Evolutionary conservation across 176 grass and related monocot genomes (phyloP).

Genomic region (Cocos nucifera): DNA sequence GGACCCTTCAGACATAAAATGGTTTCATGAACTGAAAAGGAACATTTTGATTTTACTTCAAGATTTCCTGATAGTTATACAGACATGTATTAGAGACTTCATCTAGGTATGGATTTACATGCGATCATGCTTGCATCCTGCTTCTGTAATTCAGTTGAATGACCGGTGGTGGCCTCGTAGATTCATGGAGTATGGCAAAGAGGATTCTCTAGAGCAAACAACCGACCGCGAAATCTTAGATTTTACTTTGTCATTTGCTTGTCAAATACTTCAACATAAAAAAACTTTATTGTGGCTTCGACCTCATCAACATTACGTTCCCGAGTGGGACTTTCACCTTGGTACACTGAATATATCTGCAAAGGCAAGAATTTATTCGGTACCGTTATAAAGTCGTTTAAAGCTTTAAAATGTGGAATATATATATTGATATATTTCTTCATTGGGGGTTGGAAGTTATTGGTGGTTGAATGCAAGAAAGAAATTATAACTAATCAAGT

Average conservation of each 20-base stretch:
- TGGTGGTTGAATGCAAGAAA: slow-evolving; percentile 63
- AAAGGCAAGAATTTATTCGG: not conserved
- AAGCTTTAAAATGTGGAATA: slow-evolving; percentile 1
- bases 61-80: too few species aligned
- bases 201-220: too few species aligned
- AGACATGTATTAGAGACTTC: too few species aligned
- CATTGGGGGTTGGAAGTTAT: slow-evolving; percentile 33
- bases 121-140: too few species aligned
- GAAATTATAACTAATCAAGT: slow-evolving; percentile 56
- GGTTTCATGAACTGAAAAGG: too few species aligned
- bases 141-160: too few species aligned
- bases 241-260: not conserved
- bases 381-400: slow-evolving; percentile 15
- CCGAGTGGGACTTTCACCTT: not conserved
- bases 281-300: not conserved
- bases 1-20: too few species aligned
- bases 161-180: too few species aligned
- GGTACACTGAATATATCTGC: too few species aligned
- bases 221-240: not conserved
- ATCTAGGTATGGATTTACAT: too few species aligned
- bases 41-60: too few species aligned
- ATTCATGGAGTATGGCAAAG: too few species aligned
- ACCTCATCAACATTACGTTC: not conserved
- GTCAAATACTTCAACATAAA: slow-evolving; percentile 5
- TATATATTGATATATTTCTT: slow-evolving; percentile 16